phyloP scores from a whole-genome alignment of 1,284 basidiomycete genomes.

The Ustilago trichophora region DNA sequence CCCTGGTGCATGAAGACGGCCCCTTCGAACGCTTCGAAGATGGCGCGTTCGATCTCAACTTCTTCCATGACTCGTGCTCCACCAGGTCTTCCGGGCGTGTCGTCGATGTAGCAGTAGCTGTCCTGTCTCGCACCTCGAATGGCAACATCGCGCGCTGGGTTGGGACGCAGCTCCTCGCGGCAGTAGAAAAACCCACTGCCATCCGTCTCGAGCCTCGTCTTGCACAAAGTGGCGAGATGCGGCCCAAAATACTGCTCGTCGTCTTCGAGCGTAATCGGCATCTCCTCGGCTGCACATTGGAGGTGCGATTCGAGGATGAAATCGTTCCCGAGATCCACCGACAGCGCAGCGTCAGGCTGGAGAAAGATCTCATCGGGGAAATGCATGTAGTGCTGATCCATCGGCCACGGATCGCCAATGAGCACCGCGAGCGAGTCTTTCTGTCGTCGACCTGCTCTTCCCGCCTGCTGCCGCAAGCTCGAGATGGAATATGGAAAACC shows the following conservation, averaged over 20 bases:
- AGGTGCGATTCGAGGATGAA: slow-evolving; percentile 83
- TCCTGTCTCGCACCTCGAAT: slow-evolving; percentile 82
- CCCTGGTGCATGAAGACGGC: slow-evolving; percentile 68
- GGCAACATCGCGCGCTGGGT: slow-evolving; percentile 75
- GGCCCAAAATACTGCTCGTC: slow-evolving; percentile 80
- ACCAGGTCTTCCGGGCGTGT: slow-evolving; percentile 70
- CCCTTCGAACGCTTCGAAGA: slow-evolving; percentile 78
- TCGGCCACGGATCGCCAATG: slow-evolving; percentile 76
- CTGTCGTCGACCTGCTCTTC: slow-evolving; percentile 82
- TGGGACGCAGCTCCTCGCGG: slow-evolving; percentile 79
- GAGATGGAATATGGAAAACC: slow-evolving; percentile 76
- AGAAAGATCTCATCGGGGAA: slow-evolving; percentile 71
- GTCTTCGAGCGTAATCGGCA: slow-evolving; percentile 75
- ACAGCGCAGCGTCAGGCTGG: slow-evolving; percentile 73
- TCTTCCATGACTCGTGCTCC: slow-evolving; percentile 80
- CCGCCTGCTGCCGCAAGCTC: slow-evolving; percentile 84
- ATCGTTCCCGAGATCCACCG: slow-evolving; percentile 79
- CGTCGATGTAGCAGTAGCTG: slow-evolving; percentile 79
- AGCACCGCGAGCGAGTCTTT: slow-evolving; percentile 84
- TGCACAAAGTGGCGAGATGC: slow-evolving; percentile 68
- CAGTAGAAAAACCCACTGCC: slow-evolving; percentile 79
- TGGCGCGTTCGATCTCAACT: slow-evolving; percentile 82
- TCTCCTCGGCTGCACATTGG: slow-evolving; percentile 86
- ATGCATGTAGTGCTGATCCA: slow-evolving; percentile 81
- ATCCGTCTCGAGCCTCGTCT: slow-evolving; percentile 73